Evolutionary conservation across 2,329 filamentous ascomycete species (phyloP).

Genomic region (Thielaviopsis musarum): DNA sequence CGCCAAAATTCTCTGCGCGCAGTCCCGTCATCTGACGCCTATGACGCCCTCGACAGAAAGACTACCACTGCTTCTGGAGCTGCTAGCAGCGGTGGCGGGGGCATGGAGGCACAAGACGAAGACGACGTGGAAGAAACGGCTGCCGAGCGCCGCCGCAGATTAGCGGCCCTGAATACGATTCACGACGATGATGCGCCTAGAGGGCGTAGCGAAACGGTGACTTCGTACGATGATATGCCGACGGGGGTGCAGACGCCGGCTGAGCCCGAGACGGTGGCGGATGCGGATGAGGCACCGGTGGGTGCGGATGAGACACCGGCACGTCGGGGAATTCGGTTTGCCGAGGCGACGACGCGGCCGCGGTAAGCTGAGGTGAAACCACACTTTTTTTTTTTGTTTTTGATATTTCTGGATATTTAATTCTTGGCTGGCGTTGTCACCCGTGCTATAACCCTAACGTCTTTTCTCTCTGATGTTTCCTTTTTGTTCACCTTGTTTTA

Average conservation of each 20-base stretch:
- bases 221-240: slow-evolving; percentile 33
- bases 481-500: neutral
- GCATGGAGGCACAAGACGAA: slow-evolving; percentile 43
- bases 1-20: neutral
- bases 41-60: neutral
- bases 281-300: slow-evolving; percentile 32
- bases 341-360: slow-evolving; percentile 23
- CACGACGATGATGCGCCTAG: slow-evolving; percentile 22
- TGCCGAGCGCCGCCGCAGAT: slow-evolving; percentile 54
- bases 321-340: slow-evolving; percentile 44
- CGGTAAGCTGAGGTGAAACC: neutral
- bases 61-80: neutral
- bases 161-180: slow-evolving; percentile 53
- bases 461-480: neutral
- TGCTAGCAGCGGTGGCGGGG: neutral
- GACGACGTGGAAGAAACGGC: slow-evolving; percentile 47
- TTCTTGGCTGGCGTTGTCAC: too few relatives aligned
- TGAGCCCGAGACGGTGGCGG: slow-evolving; percentile 29
- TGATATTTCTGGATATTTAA: too few relatives aligned
- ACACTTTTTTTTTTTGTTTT: neutral
- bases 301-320: slow-evolving; percentile 38
- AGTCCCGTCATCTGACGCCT: neutral
- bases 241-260: slow-evolving; percentile 25
- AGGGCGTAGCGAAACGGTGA: slow-evolving; percentile 45
- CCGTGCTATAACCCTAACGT: too few relatives aligned